Percentiles rank a stretch among this genome's conserved stretches.
Conservation (phyloP, 1,139 yeast species). For the Magnusiomyces fungicola region DNA sequence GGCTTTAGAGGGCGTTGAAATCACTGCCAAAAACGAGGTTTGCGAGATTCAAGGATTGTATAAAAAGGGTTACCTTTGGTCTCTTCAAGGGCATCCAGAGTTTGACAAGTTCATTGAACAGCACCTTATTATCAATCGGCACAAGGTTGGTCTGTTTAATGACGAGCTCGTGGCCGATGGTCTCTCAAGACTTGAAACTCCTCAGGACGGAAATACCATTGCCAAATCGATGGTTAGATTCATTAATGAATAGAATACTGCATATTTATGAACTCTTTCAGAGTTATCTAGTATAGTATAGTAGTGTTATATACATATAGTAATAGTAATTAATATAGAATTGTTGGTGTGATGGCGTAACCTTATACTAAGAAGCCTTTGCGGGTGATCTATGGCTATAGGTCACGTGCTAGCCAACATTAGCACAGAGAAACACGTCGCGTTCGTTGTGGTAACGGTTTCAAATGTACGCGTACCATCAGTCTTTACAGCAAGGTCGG, state of each 20-base stretch:
- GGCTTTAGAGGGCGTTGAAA: slow-evolving; percentile 29
- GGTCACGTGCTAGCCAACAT: too few species aligned
- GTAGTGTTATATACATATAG: too few species aligned
- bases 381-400: too few species aligned
- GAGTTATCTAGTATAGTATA: too few species aligned
- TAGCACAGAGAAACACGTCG: too few species aligned
- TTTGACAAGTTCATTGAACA: slow-evolving; percentile 41
- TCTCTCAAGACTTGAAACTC: slow-evolving; percentile 16
- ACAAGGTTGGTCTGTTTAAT: slow-evolving; percentile 18
- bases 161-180: slow-evolving; percentile 25
- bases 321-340: too few species aligned
- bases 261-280: too few species aligned
- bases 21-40: slow-evolving; percentile 39
- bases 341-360: too few species aligned
- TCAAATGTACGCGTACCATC: too few species aligned
- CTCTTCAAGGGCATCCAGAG: slow-evolving; percentile 92
- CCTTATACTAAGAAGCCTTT: too few species aligned
- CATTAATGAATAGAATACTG: slow-evolving; percentile 15
- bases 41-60: slow-evolving; percentile 63
- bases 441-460: too few species aligned
- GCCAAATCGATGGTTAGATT: slow-evolving; percentile 31
- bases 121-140: slow-evolving; percentile 20
- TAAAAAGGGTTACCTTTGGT: slow-evolving; percentile 41
- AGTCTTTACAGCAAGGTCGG: too few species aligned
- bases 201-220: slow-evolving; percentile 29